phyloP scores from a whole-genome alignment of 2,329 filamentous ascomycete species.

The Lomentospora prolificans region DNA sequence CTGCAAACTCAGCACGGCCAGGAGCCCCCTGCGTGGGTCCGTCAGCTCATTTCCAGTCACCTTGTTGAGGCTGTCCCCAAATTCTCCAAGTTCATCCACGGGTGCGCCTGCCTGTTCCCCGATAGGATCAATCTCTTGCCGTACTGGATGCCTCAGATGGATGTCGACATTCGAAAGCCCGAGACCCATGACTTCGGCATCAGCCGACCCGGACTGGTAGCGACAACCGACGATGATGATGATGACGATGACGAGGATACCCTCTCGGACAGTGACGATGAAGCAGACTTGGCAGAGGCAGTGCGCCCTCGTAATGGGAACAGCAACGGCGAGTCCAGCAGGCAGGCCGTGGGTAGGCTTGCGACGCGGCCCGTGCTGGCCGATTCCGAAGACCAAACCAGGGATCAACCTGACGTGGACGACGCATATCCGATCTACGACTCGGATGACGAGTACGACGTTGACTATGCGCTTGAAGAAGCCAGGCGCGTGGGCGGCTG shows the following conservation, averaged over 20 bases:
- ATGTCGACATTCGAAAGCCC: conserved; percentile 92
- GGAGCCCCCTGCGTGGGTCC: conserved; percentile 93
- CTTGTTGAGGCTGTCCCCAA: conserved; percentile 98
- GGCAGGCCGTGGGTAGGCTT: conserved; percentile 20
- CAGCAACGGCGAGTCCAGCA: conserved; percentile 26
- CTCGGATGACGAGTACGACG: conserved; percentile 67
- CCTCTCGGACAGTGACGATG: background rate
- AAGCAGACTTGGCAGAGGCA: conserved; percentile 9
- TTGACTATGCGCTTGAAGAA: conserved; percentile 65
- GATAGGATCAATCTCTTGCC: conserved; percentile 80
- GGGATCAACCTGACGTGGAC: conserved; percentile 45
- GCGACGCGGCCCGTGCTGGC: conserved; percentile 24
- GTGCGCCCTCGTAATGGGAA: conserved; percentile 4
- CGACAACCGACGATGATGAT: conserved; percentile 66
- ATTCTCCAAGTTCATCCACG: conserved; percentile 98
- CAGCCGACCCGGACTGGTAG: conserved; percentile 60
- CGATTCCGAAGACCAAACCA: conserved; percentile 79
- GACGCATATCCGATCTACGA: conserved; percentile 86
- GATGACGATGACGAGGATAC: conserved; percentile 42
- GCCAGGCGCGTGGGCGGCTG: conserved; percentile 67
- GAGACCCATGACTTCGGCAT: conserved; percentile 85
- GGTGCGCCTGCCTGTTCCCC: conserved; percentile 79
- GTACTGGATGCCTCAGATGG: conserved; percentile 98
- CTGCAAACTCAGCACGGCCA: conserved; percentile 92
- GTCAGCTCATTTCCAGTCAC: conserved; percentile 84